Percentiles rank a stretch among this genome's conserved stretches.
phyloP scores from a whole-genome alignment of 352 stramenopile genomes.

The Phytophthora agathidicida region DNA sequence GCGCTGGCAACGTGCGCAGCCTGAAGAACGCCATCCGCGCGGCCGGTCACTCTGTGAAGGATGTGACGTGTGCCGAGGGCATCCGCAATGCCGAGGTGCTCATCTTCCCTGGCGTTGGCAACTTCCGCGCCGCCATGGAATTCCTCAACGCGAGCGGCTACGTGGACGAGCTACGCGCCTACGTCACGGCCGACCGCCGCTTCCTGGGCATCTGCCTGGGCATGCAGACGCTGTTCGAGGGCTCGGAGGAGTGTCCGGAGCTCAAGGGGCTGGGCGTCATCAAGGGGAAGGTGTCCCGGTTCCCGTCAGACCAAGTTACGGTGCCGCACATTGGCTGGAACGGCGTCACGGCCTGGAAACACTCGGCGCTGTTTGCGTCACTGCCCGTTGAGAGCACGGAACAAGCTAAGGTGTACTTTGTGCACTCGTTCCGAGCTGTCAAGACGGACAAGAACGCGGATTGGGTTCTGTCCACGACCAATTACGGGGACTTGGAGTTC shows the following conservation, averaged over 20 bases:
- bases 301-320: constrained; percentile 76
- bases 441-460: constrained; percentile 78
- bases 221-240: constrained; percentile 99
- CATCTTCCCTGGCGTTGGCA: constrained; percentile 88
- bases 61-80: constrained; percentile 90
- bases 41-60: constrained; percentile 88
- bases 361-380: constrained; percentile 70
- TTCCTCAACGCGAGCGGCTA: constrained; percentile 92
- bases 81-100: constrained; percentile 89
- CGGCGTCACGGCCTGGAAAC: constrained; percentile 90
- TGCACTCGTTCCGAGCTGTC: constrained; percentile 95
- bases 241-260: constrained; percentile 92
- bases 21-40: constrained; percentile 96
- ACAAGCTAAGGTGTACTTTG: constrained; percentile 94
- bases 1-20: constrained; percentile 98
- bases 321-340: constrained; percentile 99
- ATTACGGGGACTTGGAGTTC: constrained; percentile 94
- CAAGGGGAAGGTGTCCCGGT: constrained; percentile 91
- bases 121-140: constrained; percentile 91
- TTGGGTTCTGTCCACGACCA: constrained; percentile 96
- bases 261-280: constrained; percentile 93
- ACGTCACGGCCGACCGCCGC: constrained; percentile 83
- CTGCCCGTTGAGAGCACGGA: constrained; percentile 44
- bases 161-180: constrained; percentile 88
- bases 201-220: constrained; percentile 99